These are phyloP conservation scores for Termitomyces sp. DNA, from an alignment of 768 basidiomycete species.

Conservation along the genomic window DNA sequence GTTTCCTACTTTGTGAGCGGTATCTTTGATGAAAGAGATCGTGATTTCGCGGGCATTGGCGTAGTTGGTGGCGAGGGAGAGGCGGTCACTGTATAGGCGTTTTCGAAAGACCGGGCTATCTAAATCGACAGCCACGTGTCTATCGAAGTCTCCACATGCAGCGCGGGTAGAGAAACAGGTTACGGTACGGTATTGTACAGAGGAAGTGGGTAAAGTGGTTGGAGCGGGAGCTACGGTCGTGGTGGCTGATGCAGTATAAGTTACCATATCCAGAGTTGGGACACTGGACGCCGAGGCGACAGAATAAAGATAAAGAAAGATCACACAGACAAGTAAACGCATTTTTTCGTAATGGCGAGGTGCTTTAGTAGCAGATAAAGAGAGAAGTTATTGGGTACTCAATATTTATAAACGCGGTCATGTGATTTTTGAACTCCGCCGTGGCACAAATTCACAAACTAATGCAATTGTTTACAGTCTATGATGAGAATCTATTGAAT, in stretches of 20 bases:
- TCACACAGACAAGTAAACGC: not conserved
- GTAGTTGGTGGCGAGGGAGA: not conserved
- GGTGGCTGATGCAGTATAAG: not conserved
- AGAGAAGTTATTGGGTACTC: too few species aligned
- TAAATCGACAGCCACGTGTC: not conserved
- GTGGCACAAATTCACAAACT: not conserved
- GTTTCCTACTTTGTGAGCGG: not conserved
- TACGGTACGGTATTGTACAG: not conserved
- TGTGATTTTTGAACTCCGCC: conserved; percentile 1
- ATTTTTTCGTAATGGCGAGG: not conserved
- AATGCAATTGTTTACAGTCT: not conserved
- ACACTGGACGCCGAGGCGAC: not conserved
- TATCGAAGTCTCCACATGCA: not conserved
- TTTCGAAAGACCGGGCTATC: conserved; percentile 1
- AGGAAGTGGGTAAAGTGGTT: not conserved
- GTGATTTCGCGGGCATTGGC: not conserved
- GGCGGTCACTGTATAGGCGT: conserved; percentile 1
- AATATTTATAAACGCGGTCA: conserved; percentile 3
- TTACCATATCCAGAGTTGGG: not conserved
- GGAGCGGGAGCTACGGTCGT: not conserved
- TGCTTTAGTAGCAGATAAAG: not conserved
- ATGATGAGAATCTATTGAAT: not conserved
- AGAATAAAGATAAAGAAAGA: not conserved
- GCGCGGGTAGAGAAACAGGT: not conserved
- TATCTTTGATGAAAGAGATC: not conserved